Conservation (phyloP, 495 filamentous ascomycete genomes). For the Podospora fimiseda region DNA sequence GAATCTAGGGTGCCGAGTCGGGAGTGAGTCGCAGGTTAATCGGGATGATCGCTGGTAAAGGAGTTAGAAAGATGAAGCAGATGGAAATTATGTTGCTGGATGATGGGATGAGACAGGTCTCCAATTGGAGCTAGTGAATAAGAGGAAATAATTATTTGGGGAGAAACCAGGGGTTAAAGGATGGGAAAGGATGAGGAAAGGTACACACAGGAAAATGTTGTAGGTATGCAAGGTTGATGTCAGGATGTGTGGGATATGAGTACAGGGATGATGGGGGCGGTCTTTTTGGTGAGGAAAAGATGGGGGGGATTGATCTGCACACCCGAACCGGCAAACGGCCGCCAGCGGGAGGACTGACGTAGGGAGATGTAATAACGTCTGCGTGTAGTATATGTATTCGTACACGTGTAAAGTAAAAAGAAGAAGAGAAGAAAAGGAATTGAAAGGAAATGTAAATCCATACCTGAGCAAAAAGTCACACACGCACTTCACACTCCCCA, state of each 20-base stretch:
- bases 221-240: conserved; percentile 8
- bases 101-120: background rate
- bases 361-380: no score
- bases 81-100: background rate
- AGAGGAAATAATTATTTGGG: conserved; percentile 6
- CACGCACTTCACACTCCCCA: no score
- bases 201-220: background rate
- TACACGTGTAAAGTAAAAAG: background rate
- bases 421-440: background rate
- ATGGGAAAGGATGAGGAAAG: background rate
- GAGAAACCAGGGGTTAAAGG: background rate
- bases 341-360: conserved; percentile 6
- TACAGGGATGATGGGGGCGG: conserved; percentile 14
- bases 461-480: background rate
- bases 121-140: conserved; percentile 13
- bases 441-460: background rate
- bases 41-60: background rate
- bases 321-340: conserved; percentile 14
- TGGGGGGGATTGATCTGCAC: conserved; percentile 21
- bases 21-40: background rate
- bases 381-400: background rate
- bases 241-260: conserved; percentile 3
- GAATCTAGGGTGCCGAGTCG: no score
- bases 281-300: conserved; percentile 1
- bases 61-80: background rate